These are phyloP conservation scores for Andrographis paniculata DNA, from an alignment of 305 asterid species.

Conservation along the genomic window DNA sequence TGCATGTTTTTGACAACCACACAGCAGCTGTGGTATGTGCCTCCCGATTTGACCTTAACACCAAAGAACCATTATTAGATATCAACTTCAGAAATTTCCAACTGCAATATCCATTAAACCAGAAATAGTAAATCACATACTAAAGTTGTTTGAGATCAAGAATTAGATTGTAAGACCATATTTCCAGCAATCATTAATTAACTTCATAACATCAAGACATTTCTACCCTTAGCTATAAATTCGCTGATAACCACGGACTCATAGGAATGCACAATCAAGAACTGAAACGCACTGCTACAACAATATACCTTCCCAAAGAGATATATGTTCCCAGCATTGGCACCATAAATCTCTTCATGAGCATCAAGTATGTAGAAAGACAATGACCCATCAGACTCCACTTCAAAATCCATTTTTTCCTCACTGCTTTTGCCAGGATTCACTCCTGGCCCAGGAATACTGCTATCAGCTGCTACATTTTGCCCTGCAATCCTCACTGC, in stretches of 20 bases:
- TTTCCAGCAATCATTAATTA: slow-evolving; percentile 13
- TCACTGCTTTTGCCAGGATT: slow-evolving; percentile 29
- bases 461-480: slow-evolving; percentile 23
- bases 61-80: slow-evolving; percentile 20
- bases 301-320: slow-evolving; percentile 86
- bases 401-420: slow-evolving; percentile 57
- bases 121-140: not conserved
- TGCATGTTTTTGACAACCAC: slow-evolving; percentile 77
- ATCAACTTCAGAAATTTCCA: slow-evolving; percentile 18
- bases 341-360: slow-evolving; percentile 74
- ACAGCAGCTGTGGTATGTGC: slow-evolving; percentile 82
- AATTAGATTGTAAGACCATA: no score
- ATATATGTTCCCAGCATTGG: slow-evolving; percentile 70
- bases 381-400: slow-evolving; percentile 71
- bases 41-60: slow-evolving; percentile 76
- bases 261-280: slow-evolving; percentile 6
- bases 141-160: no score
- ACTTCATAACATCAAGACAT: slow-evolving; percentile 7
- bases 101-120: slow-evolving; percentile 1
- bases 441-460: slow-evolving; percentile 22
- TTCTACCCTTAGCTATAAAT: slow-evolving; percentile 6
- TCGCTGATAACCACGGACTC: slow-evolving; percentile 12
- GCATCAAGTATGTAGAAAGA: slow-evolving; percentile 94
- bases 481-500: slow-evolving; percentile 51
- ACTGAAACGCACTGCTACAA: not conserved